A percentile compares a stretch with the other conserved stretches of the same genome.
These are phyloP conservation scores for Aspergillus fischeri DNA, from an alignment of 2,329 filamentous ascomycete species.

Conservation along the genomic window DNA sequence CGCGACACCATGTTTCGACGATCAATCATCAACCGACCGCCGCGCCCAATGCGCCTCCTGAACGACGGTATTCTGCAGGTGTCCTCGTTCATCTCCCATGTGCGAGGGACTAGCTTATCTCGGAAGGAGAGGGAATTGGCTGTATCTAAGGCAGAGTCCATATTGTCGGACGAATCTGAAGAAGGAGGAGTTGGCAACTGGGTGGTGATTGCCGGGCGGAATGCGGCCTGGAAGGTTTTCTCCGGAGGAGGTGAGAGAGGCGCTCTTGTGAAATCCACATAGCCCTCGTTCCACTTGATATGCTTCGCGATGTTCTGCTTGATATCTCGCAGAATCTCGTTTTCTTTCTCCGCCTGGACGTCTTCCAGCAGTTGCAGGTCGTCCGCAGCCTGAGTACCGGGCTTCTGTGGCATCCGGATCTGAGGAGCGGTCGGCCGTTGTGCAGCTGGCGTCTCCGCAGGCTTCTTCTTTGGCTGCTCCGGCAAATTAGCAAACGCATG, in stretches of 20 bases:
- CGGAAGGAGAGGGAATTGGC: constrained; percentile 27
- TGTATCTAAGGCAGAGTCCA: constrained; percentile 35
- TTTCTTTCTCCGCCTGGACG: constrained; percentile 74
- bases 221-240: constrained; percentile 57
- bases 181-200: constrained; percentile 56
- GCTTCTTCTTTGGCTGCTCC: constrained; percentile 67
- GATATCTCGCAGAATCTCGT: constrained; percentile 74
- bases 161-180: constrained; percentile 45
- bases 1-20: constrained; percentile 64
- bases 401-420: constrained; percentile 64
- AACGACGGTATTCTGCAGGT: constrained; percentile 59
- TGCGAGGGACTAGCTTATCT: constrained; percentile 39
- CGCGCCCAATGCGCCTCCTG: constrained; percentile 76
- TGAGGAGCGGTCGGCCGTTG: constrained; percentile 61
- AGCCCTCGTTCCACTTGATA: constrained; percentile 84
- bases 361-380: constrained; percentile 76
- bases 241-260: constrained; percentile 77
- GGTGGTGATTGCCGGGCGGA: constrained; percentile 64
- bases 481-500: constrained; percentile 35
- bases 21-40: constrained; percentile 85
- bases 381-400: constrained; percentile 70
- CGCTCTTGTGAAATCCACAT: constrained; percentile 80
- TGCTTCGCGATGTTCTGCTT: constrained; percentile 85
- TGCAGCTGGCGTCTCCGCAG: constrained; percentile 55
- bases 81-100: constrained; percentile 43